A percentile compares a stretch with the other conserved stretches of the same genome.
Evolutionary conservation across 305 asterid species (phyloP).

Genomic region (Stenogyne calaminthoides): DNA sequence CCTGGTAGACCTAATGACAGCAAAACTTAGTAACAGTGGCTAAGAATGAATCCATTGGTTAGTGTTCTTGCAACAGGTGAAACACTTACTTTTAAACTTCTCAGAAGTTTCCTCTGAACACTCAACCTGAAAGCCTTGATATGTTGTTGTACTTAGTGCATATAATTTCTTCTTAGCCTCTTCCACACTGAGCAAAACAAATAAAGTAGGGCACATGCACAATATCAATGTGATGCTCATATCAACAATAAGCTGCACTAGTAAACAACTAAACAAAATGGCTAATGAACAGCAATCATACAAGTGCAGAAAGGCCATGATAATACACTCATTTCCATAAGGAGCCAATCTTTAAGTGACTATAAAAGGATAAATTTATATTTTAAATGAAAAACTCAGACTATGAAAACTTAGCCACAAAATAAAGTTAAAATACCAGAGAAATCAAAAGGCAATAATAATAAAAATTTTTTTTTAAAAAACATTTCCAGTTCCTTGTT

Average conservation of each 20-base stretch:
- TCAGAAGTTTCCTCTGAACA: conserved; percentile 86
- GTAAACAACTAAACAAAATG: neutral
- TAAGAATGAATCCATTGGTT: conserved; percentile 16
- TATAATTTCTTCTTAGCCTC: conserved; percentile 94
- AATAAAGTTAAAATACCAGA: neutral
- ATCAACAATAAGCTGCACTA: conserved; percentile 7
- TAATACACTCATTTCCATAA: conserved; percentile 3
- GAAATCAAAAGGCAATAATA: conserved; percentile 1
- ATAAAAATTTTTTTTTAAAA: neutral
- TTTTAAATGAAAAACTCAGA: neutral
- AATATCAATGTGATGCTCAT: neutral
- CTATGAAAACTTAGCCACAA: neutral
- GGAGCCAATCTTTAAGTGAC: neutral
- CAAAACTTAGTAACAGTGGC: conserved; percentile 26
- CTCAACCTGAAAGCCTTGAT: conserved; percentile 83
- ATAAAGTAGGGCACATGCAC: neutral
- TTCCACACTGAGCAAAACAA: conserved; percentile 61
- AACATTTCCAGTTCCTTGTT: neutral
- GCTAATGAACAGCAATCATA: neutral
- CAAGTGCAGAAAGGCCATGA: neutral
- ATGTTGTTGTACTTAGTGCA: conserved; percentile 88
- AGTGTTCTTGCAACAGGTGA: conserved; percentile 11
- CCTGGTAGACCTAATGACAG: conserved; percentile 60
- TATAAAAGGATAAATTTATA: neutral
- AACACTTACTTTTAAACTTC: conserved; percentile 67